A percentile compares a stretch with the other conserved stretches of the same genome.
These are phyloP conservation scores for Apiospora malaysiana DNA, from an alignment of 2,329 filamentous ascomycete species.

Conservation along the genomic window DNA sequence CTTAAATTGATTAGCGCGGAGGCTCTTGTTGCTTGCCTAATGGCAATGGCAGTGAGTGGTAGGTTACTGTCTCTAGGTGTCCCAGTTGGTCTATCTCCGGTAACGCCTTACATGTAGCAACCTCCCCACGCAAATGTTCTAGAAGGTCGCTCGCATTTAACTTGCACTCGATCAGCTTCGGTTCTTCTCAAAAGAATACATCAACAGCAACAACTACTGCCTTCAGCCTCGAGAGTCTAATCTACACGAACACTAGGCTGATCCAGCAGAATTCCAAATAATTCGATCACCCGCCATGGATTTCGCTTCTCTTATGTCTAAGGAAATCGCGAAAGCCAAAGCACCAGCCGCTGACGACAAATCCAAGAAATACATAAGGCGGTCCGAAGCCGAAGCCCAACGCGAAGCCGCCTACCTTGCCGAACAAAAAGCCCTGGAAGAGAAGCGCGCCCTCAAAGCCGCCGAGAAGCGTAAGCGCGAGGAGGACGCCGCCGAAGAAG, in stretches of 20 bases:
- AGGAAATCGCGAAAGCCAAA: conserved; percentile 87
- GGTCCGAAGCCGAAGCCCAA: conserved; percentile 83
- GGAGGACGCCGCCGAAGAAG: conserved; percentile 78
- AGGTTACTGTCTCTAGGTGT: too few species aligned
- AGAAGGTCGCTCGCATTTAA: not conserved
- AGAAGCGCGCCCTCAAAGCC: conserved; percentile 71
- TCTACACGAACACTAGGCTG: not conserved
- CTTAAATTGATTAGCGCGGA: conserved; percentile 20
- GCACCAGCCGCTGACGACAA: conserved; percentile 32
- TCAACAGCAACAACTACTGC: not conserved
- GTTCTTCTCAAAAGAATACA: not conserved
- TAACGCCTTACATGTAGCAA: not conserved
- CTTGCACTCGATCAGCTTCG: not conserved
- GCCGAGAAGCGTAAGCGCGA: conserved; percentile 87
- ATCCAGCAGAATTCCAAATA: not conserved
- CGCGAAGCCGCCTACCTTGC: conserved; percentile 80
- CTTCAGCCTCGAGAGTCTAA: not conserved
- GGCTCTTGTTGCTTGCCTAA: not conserved
- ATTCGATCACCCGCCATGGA: conserved; percentile 70
- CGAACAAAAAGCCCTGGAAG: conserved; percentile 78
- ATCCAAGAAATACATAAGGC: conserved; percentile 80
- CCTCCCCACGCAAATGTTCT: not conserved
- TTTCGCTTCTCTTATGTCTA: conserved; percentile 91
- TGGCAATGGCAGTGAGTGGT: too few species aligned
- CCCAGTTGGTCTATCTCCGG: not conserved